phyloP scores from a whole-genome alignment of 805 yeast genomes.

The Suhomyces prunicola region DNA sequence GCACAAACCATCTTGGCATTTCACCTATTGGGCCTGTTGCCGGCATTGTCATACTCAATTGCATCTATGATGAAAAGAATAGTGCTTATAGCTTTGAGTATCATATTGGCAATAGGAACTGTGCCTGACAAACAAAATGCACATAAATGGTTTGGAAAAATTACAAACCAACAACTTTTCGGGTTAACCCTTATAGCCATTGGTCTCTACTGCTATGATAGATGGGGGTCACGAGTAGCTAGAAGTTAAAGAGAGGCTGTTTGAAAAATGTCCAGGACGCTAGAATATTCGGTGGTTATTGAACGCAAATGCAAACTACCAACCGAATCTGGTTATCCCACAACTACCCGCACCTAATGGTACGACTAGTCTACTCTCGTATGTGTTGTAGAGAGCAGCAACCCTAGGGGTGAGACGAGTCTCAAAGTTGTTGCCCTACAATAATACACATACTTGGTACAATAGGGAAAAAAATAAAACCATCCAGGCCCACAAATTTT shows the following conservation, averaged over 20 bases:
- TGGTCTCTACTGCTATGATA: conserved; percentile 63
- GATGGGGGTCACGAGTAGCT: conserved; percentile 46
- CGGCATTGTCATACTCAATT: conserved; percentile 82
- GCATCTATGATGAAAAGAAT: conserved; percentile 87
- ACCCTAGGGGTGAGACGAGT: conserved; percentile 27
- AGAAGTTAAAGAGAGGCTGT: neutral
- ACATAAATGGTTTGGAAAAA: conserved; percentile 26
- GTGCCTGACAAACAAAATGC: conserved; percentile 8
- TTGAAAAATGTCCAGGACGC: conserved; percentile 26
- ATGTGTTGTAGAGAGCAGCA: conserved; percentile 51
- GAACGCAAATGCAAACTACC: conserved; percentile 11
- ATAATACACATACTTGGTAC: conserved; percentile 48
- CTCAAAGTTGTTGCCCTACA: conserved; percentile 42
- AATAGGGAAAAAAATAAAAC: conserved; percentile 27
- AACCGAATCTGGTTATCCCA: conserved; percentile 41
- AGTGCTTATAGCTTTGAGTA: conserved; percentile 77
- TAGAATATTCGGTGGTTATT: conserved; percentile 38
- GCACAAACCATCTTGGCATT: conserved; percentile 78
- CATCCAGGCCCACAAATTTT: neutral
- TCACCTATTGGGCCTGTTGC: conserved; percentile 73
- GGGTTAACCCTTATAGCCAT: conserved; percentile 52
- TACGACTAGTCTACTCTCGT: conserved; percentile 42
- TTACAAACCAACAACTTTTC: conserved; percentile 43
- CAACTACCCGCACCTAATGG: conserved; percentile 32
- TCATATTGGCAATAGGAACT: conserved; percentile 46